These are phyloP conservation scores for Monosiga brevicollis DNA, from an alignment of 78 protist genomes.

Conservation along the genomic window DNA sequence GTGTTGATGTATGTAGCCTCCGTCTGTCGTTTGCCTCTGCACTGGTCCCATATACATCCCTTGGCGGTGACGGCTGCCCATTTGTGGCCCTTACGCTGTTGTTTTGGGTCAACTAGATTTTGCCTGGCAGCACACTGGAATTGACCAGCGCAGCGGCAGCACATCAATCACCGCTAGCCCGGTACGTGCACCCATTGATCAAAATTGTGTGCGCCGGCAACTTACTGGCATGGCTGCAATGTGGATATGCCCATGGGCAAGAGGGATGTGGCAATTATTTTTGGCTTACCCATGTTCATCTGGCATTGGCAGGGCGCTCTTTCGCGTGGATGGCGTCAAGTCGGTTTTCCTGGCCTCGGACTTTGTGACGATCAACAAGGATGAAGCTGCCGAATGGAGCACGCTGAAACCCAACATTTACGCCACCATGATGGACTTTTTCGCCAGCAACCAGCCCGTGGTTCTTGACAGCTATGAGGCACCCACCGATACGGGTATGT, in stretches of 20 bases:
- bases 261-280: too few species aligned
- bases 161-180: constrained; percentile 44
- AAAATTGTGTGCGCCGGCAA: too few species aligned
- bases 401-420: constrained; percentile 25
- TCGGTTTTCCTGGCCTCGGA: constrained; percentile 34
- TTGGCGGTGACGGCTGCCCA: too few species aligned
- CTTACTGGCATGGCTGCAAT: too few species aligned
- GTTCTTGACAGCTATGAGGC: constrained; percentile 5
- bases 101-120: too few species aligned
- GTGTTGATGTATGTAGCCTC: neutral
- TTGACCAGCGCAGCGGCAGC: neutral
- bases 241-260: too few species aligned
- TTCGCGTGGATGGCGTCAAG: constrained; percentile 33
- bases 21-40: neutral
- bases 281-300: too few species aligned
- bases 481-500: neutral
- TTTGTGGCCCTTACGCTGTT: too few species aligned
- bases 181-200: too few species aligned
- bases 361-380: constrained; percentile 58
- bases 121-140: neutral
- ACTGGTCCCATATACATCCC: too few species aligned
- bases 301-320: constrained; percentile 10
- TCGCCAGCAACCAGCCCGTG: constrained; percentile 24
- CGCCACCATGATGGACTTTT: constrained; percentile 42
- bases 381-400: constrained; percentile 26